Percentiles rank a stretch among this genome's conserved stretches.
Conservation (phyloP, 257 asterid species). For the Plantago major region DNA sequence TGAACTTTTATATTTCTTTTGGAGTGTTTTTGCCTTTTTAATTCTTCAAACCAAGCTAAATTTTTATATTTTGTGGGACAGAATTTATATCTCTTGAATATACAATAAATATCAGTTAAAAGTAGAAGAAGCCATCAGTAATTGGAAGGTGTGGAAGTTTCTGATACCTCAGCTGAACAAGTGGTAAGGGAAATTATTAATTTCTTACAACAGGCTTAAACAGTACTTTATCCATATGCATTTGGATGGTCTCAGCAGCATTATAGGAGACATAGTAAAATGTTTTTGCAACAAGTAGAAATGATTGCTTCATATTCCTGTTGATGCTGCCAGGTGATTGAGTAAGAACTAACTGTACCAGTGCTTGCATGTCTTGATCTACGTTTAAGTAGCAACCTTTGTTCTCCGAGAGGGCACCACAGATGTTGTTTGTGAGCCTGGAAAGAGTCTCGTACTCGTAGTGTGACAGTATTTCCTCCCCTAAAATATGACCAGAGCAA, state of each 20-base stretch:
- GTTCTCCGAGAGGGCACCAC: slow-evolving; percentile 21
- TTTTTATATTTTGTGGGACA: too few species aligned
- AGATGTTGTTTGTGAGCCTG: slow-evolving; percentile 31
- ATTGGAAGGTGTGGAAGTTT: too few species aligned
- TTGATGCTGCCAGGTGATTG: slow-evolving; percentile 17
- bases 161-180: too few species aligned
- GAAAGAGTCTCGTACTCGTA: slow-evolving; percentile 30
- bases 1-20: too few species aligned
- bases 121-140: too few species aligned
- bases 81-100: too few species aligned
- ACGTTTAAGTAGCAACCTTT: slow-evolving; percentile 23
- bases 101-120: too few species aligned
- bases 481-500: slow-evolving; percentile 22
- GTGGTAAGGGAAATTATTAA: too few species aligned
- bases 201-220: slow-evolving; percentile 29
- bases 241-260: slow-evolving; percentile 20
- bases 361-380: slow-evolving; percentile 24
- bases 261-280: slow-evolving; percentile 28
- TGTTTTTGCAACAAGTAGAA: slow-evolving; percentile 31
- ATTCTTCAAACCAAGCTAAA: too few species aligned
- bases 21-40: too few species aligned
- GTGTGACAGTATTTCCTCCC: slow-evolving; percentile 24
- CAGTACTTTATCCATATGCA: slow-evolving; percentile 32
- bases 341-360: slow-evolving; percentile 27
- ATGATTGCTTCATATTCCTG: slow-evolving; percentile 33